Percentiles rank a stretch among this genome's conserved stretches.
Evolutionary conservation across 1,284 basidiomycete genomes (phyloP).

Genomic region (Xerocomus tenax): DNA sequence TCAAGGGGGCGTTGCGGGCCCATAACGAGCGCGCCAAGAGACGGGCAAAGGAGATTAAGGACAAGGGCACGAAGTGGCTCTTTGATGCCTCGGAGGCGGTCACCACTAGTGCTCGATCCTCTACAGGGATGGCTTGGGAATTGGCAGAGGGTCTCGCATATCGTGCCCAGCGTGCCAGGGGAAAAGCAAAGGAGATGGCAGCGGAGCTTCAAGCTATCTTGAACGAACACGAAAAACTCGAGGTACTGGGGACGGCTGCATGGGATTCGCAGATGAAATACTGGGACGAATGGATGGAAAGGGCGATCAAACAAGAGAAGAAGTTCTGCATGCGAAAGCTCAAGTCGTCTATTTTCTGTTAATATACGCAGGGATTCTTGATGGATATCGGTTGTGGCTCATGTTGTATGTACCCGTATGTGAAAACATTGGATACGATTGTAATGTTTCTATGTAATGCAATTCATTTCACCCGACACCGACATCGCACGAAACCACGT

Average conservation of each 20-base stretch:
- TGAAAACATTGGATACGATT: constrained; percentile 16
- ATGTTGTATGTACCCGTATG: constrained; percentile 19
- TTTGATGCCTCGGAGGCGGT: constrained; percentile 36
- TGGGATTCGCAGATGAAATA: constrained; percentile 17
- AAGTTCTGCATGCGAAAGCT: constrained; percentile 17
- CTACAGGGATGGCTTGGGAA: constrained; percentile 41
- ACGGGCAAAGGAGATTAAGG: constrained; percentile 49
- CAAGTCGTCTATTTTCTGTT: constrained; percentile 13
- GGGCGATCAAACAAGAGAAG: constrained; percentile 5
- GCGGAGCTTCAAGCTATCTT: constrained; percentile 24
- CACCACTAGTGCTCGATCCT: constrained; percentile 34
- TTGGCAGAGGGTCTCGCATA: constrained; percentile 25
- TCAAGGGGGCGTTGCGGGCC: constrained; percentile 38
- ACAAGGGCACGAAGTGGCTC: constrained; percentile 39
- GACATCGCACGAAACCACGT: too few relatives aligned
- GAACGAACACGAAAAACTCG: constrained; percentile 19
- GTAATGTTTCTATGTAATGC: background rate
- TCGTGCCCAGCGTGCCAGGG: constrained; percentile 40
- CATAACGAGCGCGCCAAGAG: constrained; percentile 50
- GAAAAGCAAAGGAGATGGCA: constrained; percentile 39
- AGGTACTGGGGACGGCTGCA: constrained; percentile 8
- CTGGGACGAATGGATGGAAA: constrained; percentile 22
- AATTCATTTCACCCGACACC: background rate
- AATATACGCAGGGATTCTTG: background rate
- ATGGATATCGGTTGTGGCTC: background rate